Percentiles rank a stretch among this genome's conserved stretches.
Conservation (phyloP, 306 rosid species). For the Rosa lucieae region DNA sequence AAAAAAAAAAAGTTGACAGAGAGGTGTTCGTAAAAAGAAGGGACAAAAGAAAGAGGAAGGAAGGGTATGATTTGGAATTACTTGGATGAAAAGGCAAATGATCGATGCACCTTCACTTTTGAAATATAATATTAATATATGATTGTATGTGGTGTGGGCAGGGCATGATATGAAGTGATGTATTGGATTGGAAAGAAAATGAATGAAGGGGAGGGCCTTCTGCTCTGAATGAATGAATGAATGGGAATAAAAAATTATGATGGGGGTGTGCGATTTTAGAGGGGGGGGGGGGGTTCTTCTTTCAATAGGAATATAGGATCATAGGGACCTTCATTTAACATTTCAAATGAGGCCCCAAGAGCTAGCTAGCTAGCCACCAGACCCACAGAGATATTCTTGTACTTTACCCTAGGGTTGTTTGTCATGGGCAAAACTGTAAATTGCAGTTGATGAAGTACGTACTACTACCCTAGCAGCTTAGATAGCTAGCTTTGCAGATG, state of each 20-base stretch:
- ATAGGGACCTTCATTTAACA: conserved; percentile 18
- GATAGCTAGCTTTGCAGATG: neutral
- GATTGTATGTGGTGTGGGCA: neutral
- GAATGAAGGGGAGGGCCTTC: conserved; percentile 22
- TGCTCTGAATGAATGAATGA: conserved; percentile 68
- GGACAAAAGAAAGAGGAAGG: conserved; percentile 93
- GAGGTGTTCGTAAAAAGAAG: conserved; percentile 60
- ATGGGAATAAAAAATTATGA: conserved; percentile 43
- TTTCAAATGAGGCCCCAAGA: neutral
- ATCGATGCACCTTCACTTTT: conserved; percentile 7
- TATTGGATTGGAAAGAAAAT: conserved; percentile 34
- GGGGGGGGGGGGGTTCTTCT: conserved; percentile 47
- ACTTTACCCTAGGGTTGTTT: conserved; percentile 19
- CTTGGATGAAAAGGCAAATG: conserved; percentile 55
- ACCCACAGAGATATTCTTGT: conserved; percentile 41
- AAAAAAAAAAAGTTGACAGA: conserved; percentile 53
- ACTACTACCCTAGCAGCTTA: conserved; percentile 4
- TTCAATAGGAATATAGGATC: conserved; percentile 33
- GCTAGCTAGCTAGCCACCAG: conserved; percentile 9
- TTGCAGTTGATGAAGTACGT: neutral
- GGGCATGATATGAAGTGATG: conserved; percentile 28
- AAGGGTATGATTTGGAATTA: conserved; percentile 45
- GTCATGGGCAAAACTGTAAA: conserved; percentile 48
- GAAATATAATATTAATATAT: neutral
- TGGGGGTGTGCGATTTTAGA: conserved; percentile 39